These are phyloP conservation scores for Candida saitoana DNA, from an alignment of 805 yeast species.

Conservation along the genomic window DNA sequence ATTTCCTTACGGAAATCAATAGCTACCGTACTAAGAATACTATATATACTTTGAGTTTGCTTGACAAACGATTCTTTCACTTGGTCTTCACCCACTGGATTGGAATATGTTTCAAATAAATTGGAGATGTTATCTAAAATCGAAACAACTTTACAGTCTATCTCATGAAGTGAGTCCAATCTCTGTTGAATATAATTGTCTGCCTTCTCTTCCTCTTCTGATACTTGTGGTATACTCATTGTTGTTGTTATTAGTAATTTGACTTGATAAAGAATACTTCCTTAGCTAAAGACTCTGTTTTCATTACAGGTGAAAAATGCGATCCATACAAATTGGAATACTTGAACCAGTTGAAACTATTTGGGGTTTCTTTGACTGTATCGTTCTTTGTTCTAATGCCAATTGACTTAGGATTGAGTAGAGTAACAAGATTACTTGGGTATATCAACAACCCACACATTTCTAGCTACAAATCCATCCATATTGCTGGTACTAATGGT, in stretches of 20 bases:
- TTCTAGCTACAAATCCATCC: constrained; percentile 59
- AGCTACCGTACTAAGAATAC: constrained; percentile 54
- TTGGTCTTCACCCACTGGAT: constrained; percentile 17
- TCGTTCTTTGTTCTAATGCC: too few relatives aligned
- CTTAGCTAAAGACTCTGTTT: too few relatives aligned
- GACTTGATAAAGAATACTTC: too few relatives aligned
- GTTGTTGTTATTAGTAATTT: too few relatives aligned
- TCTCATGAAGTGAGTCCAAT: constrained; percentile 46
- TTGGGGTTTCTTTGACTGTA: too few relatives aligned
- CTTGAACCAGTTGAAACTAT: too few relatives aligned
- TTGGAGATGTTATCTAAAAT: constrained; percentile 47
- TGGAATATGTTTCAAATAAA: constrained; percentile 40
- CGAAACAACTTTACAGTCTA: constrained; percentile 51
- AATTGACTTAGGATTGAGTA: constrained; percentile 35
- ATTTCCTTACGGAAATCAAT: constrained; percentile 63
- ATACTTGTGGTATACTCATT: background rate
- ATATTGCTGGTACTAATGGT: constrained; percentile 95
- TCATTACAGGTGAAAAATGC: constrained; percentile 2
- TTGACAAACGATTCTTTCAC: constrained; percentile 38
- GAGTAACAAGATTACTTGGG: constrained; percentile 29
- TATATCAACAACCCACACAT: constrained; percentile 67
- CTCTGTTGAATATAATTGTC: constrained; percentile 45
- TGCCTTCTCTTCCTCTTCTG: constrained; percentile 12
- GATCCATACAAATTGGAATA: too few relatives aligned
- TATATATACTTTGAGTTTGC: constrained; percentile 48